Conservation (phyloP, 2,329 filamentous ascomycete genomes). For the Aspergillus viridinutans region DNA sequence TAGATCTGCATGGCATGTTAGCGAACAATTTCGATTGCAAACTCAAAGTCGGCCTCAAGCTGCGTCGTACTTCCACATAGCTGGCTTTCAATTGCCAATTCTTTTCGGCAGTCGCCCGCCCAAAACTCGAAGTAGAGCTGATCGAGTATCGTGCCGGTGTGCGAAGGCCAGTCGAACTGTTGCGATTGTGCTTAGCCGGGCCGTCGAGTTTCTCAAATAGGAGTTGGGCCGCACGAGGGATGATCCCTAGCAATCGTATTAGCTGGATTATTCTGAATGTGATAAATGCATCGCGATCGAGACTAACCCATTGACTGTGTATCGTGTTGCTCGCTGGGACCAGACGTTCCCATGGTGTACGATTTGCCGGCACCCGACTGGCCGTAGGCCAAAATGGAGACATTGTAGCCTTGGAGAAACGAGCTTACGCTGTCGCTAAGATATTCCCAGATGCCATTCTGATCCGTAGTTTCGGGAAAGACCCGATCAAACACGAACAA, state of each 20-base stretch:
- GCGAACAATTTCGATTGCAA: neutral
- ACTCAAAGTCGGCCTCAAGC: neutral
- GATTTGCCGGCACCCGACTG: constrained; percentile 98
- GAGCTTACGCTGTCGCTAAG: constrained; percentile 82
- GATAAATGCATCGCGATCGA: neutral
- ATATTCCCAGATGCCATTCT: constrained; percentile 93
- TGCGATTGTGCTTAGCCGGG: constrained; percentile 50
- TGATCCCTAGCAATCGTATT: constrained; percentile 63
- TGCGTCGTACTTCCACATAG: constrained; percentile 64
- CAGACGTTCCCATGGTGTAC: constrained; percentile 97
- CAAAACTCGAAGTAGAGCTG: constrained; percentile 46
- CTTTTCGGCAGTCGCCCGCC: constrained; percentile 56
- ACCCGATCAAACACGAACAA: constrained; percentile 96
- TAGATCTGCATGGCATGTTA: constrained; percentile 64
- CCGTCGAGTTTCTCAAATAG: constrained; percentile 85
- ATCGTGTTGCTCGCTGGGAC: constrained; percentile 71
- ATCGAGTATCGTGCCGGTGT: constrained; percentile 75
- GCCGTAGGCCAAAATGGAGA: constrained; percentile 92
- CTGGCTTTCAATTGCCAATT: constrained; percentile 91
- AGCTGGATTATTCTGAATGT: neutral
- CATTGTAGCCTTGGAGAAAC: constrained; percentile 96
- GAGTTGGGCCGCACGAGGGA: constrained; percentile 79
- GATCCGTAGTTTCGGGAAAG: constrained; percentile 75
- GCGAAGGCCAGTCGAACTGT: constrained; percentile 71
- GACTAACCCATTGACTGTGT: constrained; percentile 70